These are phyloP conservation scores for Cinchona pubescens DNA, from an alignment of 257 asterid species.

Conservation along the genomic window DNA sequence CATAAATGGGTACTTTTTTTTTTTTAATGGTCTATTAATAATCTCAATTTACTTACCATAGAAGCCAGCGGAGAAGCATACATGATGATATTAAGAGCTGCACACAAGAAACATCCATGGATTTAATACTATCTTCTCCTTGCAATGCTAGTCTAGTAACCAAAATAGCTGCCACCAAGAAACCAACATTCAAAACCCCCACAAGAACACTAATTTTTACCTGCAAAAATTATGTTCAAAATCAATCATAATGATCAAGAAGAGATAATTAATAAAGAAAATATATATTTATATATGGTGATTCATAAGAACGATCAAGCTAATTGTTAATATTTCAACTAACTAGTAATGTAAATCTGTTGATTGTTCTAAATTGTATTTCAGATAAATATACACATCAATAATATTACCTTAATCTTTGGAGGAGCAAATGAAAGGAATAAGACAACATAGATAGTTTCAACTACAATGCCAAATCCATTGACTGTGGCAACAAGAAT, in stretches of 20 bases:
- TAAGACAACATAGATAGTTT: slow-evolving; percentile 24
- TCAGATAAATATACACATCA: too few relatives aligned
- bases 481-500: slow-evolving; percentile 35
- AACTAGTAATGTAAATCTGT: too few relatives aligned
- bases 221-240: slow-evolving; percentile 7
- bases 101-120: slow-evolving; percentile 28
- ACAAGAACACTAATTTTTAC: slow-evolving; percentile 11
- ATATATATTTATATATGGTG: not conserved
- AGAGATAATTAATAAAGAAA: too few relatives aligned
- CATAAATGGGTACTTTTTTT: too few relatives aligned
- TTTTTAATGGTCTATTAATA: too few relatives aligned
- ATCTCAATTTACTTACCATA: slow-evolving; percentile 25
- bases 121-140: slow-evolving; percentile 10
- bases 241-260: not conserved
- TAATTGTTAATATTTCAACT: too few relatives aligned
- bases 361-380: too few relatives aligned
- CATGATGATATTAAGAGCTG: slow-evolving; percentile 21
- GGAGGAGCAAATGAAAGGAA: slow-evolving; percentile 31
- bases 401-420: slow-evolving; percentile 34
- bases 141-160: slow-evolving; percentile 14
- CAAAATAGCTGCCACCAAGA: slow-evolving; percentile 13
- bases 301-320: not conserved
- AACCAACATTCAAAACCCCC: slow-evolving; percentile 17
- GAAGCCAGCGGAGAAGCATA: slow-evolving; percentile 31
- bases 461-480: slow-evolving; percentile 30